Conservation (phyloP, 768 basidiomycete genomes). For the Naganishia kalamii region DNA sequence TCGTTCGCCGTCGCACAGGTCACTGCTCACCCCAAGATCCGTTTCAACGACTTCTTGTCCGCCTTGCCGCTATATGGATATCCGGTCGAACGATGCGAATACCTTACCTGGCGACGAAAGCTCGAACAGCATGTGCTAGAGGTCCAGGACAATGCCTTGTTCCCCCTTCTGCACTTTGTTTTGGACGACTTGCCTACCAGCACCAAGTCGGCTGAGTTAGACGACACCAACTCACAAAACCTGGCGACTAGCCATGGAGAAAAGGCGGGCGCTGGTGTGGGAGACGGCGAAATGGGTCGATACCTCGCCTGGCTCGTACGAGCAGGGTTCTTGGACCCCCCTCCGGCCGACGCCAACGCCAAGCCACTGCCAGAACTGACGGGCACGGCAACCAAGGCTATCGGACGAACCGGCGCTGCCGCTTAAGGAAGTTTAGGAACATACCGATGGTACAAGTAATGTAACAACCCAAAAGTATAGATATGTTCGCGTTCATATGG, state of each 20-base stretch:
- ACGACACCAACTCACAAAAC: conserved; percentile 73
- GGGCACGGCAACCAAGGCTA: conserved; percentile 40
- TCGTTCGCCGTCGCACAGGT: conserved; percentile 55
- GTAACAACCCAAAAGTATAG: too few relatives aligned
- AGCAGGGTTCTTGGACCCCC: conserved; percentile 68
- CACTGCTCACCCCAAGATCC: conserved; percentile 74
- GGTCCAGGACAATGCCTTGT: conserved; percentile 89
- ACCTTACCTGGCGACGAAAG: conserved; percentile 81
- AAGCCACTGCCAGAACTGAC: conserved; percentile 40
- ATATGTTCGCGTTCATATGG: too few relatives aligned
- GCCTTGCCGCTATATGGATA: conserved; percentile 75
- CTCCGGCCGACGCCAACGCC: conserved; percentile 27
- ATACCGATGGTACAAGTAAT: too few relatives aligned
- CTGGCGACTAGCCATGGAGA: conserved; percentile 53
- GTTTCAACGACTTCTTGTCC: conserved; percentile 78
- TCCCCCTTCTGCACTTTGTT: conserved; percentile 94
- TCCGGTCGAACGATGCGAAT: conserved; percentile 69
- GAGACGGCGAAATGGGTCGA: conserved; percentile 67
- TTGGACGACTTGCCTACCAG: conserved; percentile 94
- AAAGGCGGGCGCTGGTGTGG: conserved; percentile 57
- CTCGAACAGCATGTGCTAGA: conserved; percentile 94
- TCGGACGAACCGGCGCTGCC: conserved; percentile 39
- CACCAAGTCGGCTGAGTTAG: conserved; percentile 85
- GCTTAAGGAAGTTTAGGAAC: neutral
- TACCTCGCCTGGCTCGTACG: conserved; percentile 89